Percentiles rank a stretch among this genome's conserved stretches.
Conservation (phyloP, 805 yeast genomes). For the Teunomyces gatunensis region DNA sequence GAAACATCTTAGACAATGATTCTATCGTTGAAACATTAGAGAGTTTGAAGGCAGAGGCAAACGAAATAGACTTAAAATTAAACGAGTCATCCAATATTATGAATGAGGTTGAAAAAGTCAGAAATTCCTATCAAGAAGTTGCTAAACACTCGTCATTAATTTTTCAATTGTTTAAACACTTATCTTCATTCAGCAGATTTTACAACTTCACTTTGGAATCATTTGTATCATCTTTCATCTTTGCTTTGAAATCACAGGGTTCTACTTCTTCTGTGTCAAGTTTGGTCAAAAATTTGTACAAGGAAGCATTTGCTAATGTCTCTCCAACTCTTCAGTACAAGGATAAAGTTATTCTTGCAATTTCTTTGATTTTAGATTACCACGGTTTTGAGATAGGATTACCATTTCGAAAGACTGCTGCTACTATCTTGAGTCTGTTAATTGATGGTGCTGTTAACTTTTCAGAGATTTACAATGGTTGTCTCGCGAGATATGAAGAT, state of each 20-base stretch:
- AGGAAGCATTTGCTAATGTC: constrained; percentile 43
- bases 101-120: constrained; percentile 47
- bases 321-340: constrained; percentile 45
- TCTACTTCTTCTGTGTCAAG: constrained; percentile 14
- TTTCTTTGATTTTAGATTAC: constrained; percentile 32
- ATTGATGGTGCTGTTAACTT: constrained; percentile 19
- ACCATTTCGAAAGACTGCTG: constrained; percentile 15
- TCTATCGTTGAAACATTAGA: constrained; percentile 60
- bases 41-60: constrained; percentile 60
- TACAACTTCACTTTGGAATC: constrained; percentile 57
- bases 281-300: constrained; percentile 40
- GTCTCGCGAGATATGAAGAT: constrained; percentile 8
- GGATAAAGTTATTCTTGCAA: constrained; percentile 47
- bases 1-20: constrained; percentile 68
- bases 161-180: constrained; percentile 43
- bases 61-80: constrained; percentile 51
- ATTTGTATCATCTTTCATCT: constrained; percentile 18
- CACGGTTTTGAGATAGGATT: constrained; percentile 23
- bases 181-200: constrained; percentile 41
- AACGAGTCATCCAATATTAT: constrained; percentile 55
- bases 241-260: constrained; percentile 14
- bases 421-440: constrained; percentile 1
- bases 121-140: constrained; percentile 48
- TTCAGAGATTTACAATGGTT: constrained; percentile 6
- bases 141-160: constrained; percentile 55